Conservation (phyloP, 495 filamentous ascomycete species). For the Pseudoneurospora amorphoporcata region DNA sequence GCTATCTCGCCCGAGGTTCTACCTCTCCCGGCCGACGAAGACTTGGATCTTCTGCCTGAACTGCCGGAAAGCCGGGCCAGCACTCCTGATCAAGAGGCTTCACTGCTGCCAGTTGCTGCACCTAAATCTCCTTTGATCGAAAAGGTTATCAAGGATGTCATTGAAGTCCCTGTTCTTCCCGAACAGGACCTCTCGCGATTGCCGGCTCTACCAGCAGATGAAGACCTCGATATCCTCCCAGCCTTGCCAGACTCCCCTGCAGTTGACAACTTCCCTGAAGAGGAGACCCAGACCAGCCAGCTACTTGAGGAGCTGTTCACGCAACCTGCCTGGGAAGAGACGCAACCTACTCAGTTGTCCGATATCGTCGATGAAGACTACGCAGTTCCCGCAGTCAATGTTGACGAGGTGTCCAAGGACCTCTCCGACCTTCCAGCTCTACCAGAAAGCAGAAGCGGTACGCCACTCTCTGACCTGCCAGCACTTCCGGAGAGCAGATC, state of each 20-base stretch:
- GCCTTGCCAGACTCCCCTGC: not conserved
- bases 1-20: not conserved
- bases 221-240: not conserved
- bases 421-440: not conserved
- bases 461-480: not conserved
- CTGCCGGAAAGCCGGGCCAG: not conserved
- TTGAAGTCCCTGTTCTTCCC: not conserved
- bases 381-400: not conserved
- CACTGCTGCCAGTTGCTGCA: not conserved
- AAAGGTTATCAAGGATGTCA: no score
- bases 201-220: not conserved
- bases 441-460: constrained; percentile 2
- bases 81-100: not conserved
- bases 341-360: not conserved
- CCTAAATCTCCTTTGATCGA: not conserved
- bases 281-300: not conserved
- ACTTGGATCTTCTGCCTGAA: not conserved
- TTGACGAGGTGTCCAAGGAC: not conserved
- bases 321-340: not conserved
- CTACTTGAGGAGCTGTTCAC: not conserved
- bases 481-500: not conserved
- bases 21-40: not conserved
- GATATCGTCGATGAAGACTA: not conserved
- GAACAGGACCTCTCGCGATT: not conserved
- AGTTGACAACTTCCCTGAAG: not conserved